These are phyloP conservation scores for Podaxis sp. DNA, from an alignment of 768 basidiomycete genomes.

Conservation along the genomic window DNA sequence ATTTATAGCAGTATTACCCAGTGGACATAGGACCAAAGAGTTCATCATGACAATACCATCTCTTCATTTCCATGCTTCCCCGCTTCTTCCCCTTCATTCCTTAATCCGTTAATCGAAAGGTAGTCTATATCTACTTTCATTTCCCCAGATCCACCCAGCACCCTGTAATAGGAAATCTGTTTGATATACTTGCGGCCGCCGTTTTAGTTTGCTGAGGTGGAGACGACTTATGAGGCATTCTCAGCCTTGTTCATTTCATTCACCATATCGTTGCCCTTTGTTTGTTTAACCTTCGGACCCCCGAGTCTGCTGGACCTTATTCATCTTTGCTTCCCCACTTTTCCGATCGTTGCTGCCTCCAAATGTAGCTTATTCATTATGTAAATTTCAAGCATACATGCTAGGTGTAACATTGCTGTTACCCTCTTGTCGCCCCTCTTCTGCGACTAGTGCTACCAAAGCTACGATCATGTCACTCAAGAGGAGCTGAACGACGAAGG, in stretches of 20 bases:
- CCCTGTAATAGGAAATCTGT: too few species aligned
- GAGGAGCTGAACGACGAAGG: background rate
- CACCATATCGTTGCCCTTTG: too few species aligned
- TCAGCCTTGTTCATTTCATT: too few species aligned
- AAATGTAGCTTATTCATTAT: background rate
- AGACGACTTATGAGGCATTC: too few species aligned
- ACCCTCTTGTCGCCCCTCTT: too few species aligned
- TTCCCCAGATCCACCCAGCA: too few species aligned
- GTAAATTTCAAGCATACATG: background rate
- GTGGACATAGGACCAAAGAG: background rate
- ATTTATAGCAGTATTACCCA: background rate
- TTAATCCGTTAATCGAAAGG: too few species aligned
- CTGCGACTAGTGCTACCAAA: background rate
- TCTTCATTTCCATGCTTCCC: background rate
- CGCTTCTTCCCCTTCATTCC: background rate
- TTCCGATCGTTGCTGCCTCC: background rate
- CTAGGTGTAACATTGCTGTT: background rate
- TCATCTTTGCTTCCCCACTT: background rate
- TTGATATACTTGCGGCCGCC: too few species aligned
- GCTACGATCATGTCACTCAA: background rate
- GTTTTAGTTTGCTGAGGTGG: too few species aligned
- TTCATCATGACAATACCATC: background rate
- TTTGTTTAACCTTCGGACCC: too few species aligned
- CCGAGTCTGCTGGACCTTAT: too few species aligned
- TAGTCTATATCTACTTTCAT: too few species aligned